Base-by-base conservation (phyloP, 208 protist species). In the Wallacemonas sp. region DNA sequence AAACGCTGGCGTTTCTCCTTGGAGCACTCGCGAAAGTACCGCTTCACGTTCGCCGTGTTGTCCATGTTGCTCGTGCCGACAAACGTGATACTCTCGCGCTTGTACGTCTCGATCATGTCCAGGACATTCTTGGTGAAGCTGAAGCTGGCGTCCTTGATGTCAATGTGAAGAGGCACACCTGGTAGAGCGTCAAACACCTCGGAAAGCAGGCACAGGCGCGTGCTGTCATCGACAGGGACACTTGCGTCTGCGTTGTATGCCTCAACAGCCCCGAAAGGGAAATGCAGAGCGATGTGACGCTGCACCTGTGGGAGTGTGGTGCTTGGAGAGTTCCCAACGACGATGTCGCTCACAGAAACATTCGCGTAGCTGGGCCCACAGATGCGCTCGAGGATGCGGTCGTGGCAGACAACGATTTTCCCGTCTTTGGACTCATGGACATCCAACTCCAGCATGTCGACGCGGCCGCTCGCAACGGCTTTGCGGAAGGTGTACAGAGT, bases 371-470 rank as follows among this genome's bases (percentile, higher is more conserved):
- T 39, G 5, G 39, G 54, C 4, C 83, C 86, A 54, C 86, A 92
- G 24, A 68, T 80, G 29, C 81, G 47, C 11, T 47, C 54, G 2
- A 92, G 83, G 1, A 47, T 26, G 1, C 32, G 30, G 66, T 95
- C 89, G 67, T 95, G 86, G 11, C 34, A 85, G 2, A 95, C 89
- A 19, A 95, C 81, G 26, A 85, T 64, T 61, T 81, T 39, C 9
- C 79, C 78, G 52, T 95, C 86, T n/a, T 83, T 84, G 2, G 82
- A 88, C 41, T 79, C 58, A 14, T 73, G 70, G 16, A 95, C 86
- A 57, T 92, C 89, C 16, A 95, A 65, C 69, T 95, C 83, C 16
- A 95, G 64, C 75, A 92, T 91, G 61, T 95, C 78, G 1, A 72
- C 73, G 11, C 39, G 29, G 16, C 70, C 71, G 11, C 81, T 78